A percentile compares a stretch with the other conserved stretches of the same genome.
Evolutionary conservation across 2,329 filamentous ascomycete species (phyloP).

Genomic region (Fulvia fulva): DNA sequence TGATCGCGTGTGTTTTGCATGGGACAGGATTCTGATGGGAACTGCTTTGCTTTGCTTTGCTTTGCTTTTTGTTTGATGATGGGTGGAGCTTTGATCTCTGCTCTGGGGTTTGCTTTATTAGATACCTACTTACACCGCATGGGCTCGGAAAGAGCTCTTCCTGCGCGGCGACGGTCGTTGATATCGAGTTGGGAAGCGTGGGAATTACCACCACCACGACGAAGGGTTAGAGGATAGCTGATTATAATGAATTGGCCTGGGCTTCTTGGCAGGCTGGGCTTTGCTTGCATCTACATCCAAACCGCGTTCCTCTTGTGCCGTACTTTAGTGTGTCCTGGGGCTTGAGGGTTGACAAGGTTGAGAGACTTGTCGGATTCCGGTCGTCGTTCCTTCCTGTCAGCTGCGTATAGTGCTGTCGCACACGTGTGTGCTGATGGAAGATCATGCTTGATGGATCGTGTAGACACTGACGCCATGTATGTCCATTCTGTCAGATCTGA

Average conservation of each 20-base stretch:
- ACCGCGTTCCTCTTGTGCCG: too few relatives aligned
- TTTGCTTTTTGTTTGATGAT: neutral
- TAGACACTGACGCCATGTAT: neutral
- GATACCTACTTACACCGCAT: conserved; percentile 6
- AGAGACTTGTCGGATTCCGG: neutral
- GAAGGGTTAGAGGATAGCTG: neutral
- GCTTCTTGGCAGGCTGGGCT: conserved; percentile 1
- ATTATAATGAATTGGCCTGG: neutral
- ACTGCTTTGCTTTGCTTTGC: neutral
- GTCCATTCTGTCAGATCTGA: neutral
- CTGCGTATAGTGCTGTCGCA: neutral
- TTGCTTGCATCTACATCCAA: neutral
- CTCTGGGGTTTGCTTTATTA: conserved; percentile 1
- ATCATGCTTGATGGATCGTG: neutral
- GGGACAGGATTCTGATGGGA: conserved; percentile 5
- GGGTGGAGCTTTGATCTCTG: neutral
- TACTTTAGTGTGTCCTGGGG: too few relatives aligned
- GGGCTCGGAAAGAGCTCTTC: neutral
- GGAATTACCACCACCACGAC: neutral
- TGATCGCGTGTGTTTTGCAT: conserved; percentile 1
- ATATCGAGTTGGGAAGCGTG: neutral
- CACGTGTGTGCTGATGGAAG: neutral
- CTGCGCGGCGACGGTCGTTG: conserved; percentile 3
- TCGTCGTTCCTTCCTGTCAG: neutral
- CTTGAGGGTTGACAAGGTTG: too few relatives aligned